Conservation (phyloP, 768 basidiomycete species). For the Omphalotus guepiniiformis region DNA sequence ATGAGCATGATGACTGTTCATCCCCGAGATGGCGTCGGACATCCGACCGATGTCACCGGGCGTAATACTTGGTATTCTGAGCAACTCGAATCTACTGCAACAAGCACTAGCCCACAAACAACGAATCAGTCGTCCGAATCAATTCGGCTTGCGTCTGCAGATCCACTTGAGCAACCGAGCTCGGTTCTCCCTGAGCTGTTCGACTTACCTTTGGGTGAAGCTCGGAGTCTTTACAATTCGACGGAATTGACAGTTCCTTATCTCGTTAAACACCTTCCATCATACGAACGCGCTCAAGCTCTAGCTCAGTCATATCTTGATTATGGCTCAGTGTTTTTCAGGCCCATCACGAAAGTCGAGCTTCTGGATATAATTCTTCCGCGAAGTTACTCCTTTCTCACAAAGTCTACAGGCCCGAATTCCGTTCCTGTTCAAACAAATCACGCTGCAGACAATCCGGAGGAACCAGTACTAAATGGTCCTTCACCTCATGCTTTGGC, state of each 20-base stretch:
- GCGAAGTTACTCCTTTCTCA: too few relatives aligned
- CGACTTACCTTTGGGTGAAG: too few relatives aligned
- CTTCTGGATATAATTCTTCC: too few relatives aligned
- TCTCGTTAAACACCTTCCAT: constrained; percentile 37
- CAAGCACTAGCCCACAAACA: too few relatives aligned
- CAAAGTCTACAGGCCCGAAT: not conserved
- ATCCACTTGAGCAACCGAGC: not conserved
- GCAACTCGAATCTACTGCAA: not conserved
- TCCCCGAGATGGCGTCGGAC: too few relatives aligned
- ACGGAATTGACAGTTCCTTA: too few relatives aligned
- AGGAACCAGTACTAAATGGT: not conserved
- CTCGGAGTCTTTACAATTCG: not conserved
- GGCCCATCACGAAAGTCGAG: constrained; percentile 46
- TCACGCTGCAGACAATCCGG: not conserved
- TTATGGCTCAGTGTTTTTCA: constrained; percentile 46
- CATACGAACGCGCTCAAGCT: constrained; percentile 32
- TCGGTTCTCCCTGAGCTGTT: constrained; percentile 24
- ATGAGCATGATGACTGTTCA: too few relatives aligned
- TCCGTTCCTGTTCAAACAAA: not conserved
- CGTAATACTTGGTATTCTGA: constrained; percentile 15
- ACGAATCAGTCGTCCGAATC: not conserved
- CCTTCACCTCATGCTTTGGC: constrained; percentile 46
- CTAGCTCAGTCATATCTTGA: constrained; percentile 39
- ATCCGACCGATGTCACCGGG: too few relatives aligned
- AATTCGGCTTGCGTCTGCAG: not conserved